Conservation (phyloP, 345 rosid species). For the Populus tremula region DNA sequence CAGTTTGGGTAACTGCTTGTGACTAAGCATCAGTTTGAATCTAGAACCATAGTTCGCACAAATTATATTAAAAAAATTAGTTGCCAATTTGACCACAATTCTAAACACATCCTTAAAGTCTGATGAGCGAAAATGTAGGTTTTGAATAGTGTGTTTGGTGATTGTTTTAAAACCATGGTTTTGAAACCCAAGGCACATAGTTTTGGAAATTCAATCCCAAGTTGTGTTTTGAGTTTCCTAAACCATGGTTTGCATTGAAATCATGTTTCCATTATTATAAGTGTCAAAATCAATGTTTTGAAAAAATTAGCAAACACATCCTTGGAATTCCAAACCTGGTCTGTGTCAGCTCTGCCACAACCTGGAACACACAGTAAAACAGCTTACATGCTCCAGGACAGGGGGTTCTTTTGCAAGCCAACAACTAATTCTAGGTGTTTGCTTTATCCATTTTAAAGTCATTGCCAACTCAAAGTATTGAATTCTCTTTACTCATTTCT, state of each 20-base stretch:
- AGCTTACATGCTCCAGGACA: not conserved
- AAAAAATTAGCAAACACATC: not conserved
- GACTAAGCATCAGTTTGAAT: not conserved
- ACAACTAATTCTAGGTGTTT: not conserved
- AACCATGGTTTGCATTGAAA: not conserved
- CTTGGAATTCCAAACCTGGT: not conserved
- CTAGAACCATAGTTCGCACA: not conserved
- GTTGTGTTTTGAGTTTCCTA: not conserved
- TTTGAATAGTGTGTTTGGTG: not conserved
- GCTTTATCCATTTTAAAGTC: not conserved
- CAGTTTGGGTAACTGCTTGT: not conserved
- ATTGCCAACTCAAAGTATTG: not conserved
- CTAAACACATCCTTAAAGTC: not conserved
- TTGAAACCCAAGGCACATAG: not conserved
- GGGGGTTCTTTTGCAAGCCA: not conserved
- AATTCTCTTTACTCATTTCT: not conserved
- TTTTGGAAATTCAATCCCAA: not conserved
- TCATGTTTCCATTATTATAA: not conserved
- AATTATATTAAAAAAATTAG: not conserved
- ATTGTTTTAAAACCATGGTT: not conserved
- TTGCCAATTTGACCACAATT: not conserved
- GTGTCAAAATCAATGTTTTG: not conserved
- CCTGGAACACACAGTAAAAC: not conserved
- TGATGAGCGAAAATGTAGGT: not conserved
- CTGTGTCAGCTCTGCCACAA: not conserved